These are phyloP conservation scores for Podosphaera leucotricha DNA, from an alignment of 2,329 filamentous ascomycete species.

Conservation along the genomic window DNA sequence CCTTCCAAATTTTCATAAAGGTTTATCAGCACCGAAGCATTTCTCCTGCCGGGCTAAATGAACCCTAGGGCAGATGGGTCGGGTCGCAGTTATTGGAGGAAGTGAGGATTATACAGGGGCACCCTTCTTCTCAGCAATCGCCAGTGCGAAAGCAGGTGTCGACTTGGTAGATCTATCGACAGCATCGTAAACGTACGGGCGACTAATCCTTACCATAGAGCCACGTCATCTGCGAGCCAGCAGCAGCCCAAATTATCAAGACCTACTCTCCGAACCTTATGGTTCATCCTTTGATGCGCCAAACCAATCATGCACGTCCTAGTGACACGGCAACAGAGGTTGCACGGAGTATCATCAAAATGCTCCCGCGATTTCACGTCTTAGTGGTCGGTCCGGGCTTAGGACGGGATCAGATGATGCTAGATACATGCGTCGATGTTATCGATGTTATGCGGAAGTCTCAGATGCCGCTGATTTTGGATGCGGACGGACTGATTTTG, in stretches of 20 bases:
- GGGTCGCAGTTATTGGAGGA: conserved; percentile 82
- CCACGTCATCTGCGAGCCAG: conserved; percentile 87
- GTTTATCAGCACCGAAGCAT: conserved; percentile 20
- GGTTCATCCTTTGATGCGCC: conserved; percentile 90
- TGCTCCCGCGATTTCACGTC: conserved; percentile 73
- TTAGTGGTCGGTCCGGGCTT: conserved; percentile 84
- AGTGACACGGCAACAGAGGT: conserved; percentile 34
- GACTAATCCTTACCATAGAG: conserved; percentile 30
- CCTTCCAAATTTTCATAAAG: conserved; percentile 92
- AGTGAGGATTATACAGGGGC: conserved; percentile 93
- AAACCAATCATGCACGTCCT: conserved; percentile 31
- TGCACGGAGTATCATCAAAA: conserved; percentile 44
- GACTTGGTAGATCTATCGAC: conserved; percentile 44
- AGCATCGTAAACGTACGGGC: neutral
- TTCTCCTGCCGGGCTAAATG: neutral
- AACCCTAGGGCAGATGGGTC: conserved; percentile 50
- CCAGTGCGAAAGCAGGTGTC: conserved; percentile 69
- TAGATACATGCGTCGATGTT: conserved; percentile 58
- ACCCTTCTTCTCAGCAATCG: conserved; percentile 95
- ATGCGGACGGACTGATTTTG: conserved; percentile 69
- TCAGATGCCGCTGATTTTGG: conserved; percentile 61
- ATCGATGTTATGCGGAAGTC: conserved; percentile 53
- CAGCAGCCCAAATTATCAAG: conserved; percentile 75
- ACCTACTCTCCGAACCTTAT: conserved; percentile 95
- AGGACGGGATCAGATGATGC: conserved; percentile 74